These are phyloP conservation scores for Penicillium coprophilum DNA, from an alignment of 495 filamentous ascomycete species.

Conservation along the genomic window DNA sequence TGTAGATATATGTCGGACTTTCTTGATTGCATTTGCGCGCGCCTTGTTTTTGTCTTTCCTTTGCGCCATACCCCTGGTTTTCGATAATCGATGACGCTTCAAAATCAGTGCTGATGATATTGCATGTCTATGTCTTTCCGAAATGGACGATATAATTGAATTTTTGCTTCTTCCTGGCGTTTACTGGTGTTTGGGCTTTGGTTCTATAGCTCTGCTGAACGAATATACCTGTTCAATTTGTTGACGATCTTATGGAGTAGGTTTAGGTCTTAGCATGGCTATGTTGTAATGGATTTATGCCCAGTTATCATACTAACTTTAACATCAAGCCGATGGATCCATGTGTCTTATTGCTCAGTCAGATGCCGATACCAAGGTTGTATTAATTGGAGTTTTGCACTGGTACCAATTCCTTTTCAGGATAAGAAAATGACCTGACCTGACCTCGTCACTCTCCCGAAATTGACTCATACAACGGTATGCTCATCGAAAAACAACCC, in stretches of 20 bases:
- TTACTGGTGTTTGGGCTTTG: conserved; percentile 3
- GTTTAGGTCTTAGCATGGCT: background rate
- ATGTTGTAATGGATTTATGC: background rate
- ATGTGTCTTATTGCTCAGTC: background rate
- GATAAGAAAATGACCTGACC: background rate
- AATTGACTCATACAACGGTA: background rate
- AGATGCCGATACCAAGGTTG: background rate
- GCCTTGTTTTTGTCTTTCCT: conserved; percentile 13
- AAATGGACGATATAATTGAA: conserved; percentile 5
- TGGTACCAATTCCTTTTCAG: no score
- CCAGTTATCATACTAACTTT: background rate
- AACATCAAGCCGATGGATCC: background rate
- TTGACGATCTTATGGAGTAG: background rate
- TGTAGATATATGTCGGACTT: conserved; percentile 25
- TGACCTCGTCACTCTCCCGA: background rate
- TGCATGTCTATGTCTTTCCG: conserved; percentile 1
- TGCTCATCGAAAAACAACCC: background rate
- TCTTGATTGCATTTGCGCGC: conserved; percentile 24
- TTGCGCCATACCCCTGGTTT: conserved; percentile 26
- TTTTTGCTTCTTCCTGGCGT: conserved; percentile 4
- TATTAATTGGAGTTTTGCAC: background rate
- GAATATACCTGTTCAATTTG: background rate
- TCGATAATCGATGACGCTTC: conserved; percentile 9
- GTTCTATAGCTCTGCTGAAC: background rate
- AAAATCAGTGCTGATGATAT: conserved; percentile 20